phyloP scores from a whole-genome alignment of 352 stramenopile species.

The Pythium plurisporium region DNA sequence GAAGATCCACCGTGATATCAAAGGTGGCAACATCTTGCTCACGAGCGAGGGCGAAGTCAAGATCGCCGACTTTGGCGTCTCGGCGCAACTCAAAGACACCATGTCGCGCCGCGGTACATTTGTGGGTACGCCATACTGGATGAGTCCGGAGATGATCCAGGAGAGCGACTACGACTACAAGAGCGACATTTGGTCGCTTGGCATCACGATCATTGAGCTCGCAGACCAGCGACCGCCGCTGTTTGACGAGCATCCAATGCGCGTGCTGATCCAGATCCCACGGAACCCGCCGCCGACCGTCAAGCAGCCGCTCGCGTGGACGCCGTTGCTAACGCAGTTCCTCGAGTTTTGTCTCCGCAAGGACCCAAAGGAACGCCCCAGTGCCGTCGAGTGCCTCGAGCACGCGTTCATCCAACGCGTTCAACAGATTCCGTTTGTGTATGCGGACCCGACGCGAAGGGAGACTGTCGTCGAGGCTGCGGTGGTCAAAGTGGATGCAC shows the following conservation, averaged over 20 bases:
- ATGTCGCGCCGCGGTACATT: constrained; percentile 88
- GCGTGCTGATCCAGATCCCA: constrained; percentile 69
- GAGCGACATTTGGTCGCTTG: constrained; percentile 84
- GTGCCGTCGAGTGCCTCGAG: constrained; percentile 85
- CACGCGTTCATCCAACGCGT: constrained; percentile 82
- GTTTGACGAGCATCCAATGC: constrained; percentile 89
- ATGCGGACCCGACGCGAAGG: neutral
- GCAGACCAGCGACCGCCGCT: constrained; percentile 88
- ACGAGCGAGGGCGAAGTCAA: constrained; percentile 91
- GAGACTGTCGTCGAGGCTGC: neutral
- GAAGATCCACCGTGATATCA: constrained; percentile 93
- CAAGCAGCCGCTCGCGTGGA: constrained; percentile 72
- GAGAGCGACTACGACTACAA: constrained; percentile 88
- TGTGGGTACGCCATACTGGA: constrained; percentile 91
- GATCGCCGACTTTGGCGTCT: constrained; percentile 84
- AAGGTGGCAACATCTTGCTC: constrained; percentile 92
- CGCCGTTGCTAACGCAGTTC: constrained; percentile 75
- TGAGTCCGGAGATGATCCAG: constrained; percentile 92
- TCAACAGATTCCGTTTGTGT: constrained; percentile 24
- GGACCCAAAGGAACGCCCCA: constrained; percentile 63
- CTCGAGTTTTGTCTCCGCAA: constrained; percentile 79
- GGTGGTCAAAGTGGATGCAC: too few species aligned
- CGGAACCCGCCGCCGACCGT: constrained; percentile 81
- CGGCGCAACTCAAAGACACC: constrained; percentile 82
- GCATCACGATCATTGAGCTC: constrained; percentile 88